phyloP scores from a whole-genome alignment of 208 protist genomes.

The Tritrichomonas musculus region DNA sequence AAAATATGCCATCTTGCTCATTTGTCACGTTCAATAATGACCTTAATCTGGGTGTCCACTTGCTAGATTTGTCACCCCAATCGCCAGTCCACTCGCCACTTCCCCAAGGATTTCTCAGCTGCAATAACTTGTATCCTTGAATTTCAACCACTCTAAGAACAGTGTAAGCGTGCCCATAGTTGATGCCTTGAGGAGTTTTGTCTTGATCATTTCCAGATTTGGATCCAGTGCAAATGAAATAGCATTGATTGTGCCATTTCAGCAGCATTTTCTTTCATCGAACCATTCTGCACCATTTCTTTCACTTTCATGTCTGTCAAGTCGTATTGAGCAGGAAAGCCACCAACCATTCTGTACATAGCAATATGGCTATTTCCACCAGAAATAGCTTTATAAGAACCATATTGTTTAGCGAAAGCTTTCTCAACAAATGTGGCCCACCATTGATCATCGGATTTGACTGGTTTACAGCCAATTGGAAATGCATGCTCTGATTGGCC shows the following conservation, averaged over 20 bases:
- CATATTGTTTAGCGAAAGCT: not conserved
- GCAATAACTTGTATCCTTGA: not conserved
- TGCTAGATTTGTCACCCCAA: not conserved
- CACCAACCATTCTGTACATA: not conserved
- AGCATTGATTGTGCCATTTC: not conserved
- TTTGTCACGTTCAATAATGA: not conserved
- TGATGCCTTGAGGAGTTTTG: not conserved
- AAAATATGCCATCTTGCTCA: not conserved
- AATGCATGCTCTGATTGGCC: too few relatives aligned
- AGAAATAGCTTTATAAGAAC: not conserved
- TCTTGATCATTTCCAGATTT: not conserved
- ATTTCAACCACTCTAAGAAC: not conserved
- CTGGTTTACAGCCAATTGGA: not conserved
- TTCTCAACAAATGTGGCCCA: slow-evolving; percentile 13
- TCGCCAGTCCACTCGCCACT: not conserved
- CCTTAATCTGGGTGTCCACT: not conserved
- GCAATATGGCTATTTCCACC: slow-evolving; percentile 31
- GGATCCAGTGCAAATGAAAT: not conserved
- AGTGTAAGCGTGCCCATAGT: slow-evolving; percentile 12
- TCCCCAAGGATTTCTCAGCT: slow-evolving; percentile 29
- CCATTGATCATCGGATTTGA: not conserved
- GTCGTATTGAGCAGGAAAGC: not conserved
- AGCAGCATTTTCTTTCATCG: not conserved
- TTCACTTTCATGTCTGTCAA: not conserved
- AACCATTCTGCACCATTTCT: not conserved